Percentiles rank a stretch among this genome's conserved stretches.
phyloP scores from a whole-genome alignment of 129 eudicot species.

The Flaveria ramosissima region DNA sequence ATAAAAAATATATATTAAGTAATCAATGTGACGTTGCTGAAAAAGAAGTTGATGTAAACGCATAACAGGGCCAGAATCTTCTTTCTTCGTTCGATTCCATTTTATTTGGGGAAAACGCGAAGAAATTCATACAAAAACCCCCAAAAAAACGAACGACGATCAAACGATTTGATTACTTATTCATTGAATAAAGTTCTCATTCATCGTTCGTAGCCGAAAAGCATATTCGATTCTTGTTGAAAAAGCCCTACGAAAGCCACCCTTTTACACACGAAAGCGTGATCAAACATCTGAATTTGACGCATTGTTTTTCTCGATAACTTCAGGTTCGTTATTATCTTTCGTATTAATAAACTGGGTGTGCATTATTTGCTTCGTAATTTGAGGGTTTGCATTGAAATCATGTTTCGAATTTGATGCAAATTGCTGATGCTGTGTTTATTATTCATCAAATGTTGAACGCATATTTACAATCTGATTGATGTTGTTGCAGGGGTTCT shows the following conservation, averaged over 20 bases:
- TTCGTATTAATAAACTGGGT: neutral
- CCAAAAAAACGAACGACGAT: neutral
- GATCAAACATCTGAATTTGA: slow-evolving; percentile 29
- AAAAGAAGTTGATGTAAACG: neutral
- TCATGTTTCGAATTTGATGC: neutral
- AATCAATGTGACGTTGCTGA: too few relatives aligned
- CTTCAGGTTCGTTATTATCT: slow-evolving; percentile 22
- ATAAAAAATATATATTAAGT: too few relatives aligned
- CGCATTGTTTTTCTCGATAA: slow-evolving; percentile 27
- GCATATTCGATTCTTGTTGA: slow-evolving; percentile 19
- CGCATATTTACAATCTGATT: neutral
- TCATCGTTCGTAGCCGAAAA: neutral
- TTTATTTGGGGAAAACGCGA: slow-evolving; percentile 7
- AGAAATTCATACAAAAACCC: too few relatives aligned
- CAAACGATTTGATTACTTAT: slow-evolving; percentile 14
- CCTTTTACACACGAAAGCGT: slow-evolving; percentile 11
- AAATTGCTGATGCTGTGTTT: neutral
- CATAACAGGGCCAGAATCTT: slow-evolving; percentile 23
- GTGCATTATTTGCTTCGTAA: slow-evolving; percentile 15
- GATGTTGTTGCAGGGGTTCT: slow-evolving; percentile 34
- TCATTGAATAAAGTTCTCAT: neutral
- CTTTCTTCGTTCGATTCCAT: slow-evolving; percentile 26
- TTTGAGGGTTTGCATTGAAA: neutral
- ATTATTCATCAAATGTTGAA: neutral
- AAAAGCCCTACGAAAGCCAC: slow-evolving; percentile 28